These are phyloP conservation scores for Schizonepeta tenuifolia DNA, from an alignment of 257 asterid species.

Conservation along the genomic window DNA sequence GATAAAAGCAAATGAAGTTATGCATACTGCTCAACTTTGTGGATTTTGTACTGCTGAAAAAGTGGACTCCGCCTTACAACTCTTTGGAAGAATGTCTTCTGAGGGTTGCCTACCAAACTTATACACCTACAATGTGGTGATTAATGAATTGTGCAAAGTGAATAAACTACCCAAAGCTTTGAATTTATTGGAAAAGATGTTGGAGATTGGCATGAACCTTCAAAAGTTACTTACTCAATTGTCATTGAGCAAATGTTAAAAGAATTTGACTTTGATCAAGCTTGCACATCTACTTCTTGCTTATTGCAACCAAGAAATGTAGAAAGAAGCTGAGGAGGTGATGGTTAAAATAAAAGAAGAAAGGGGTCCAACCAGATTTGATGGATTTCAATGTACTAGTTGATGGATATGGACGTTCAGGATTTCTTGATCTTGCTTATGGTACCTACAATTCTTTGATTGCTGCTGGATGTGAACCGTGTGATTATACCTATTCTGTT, in stretches of 20 bases:
- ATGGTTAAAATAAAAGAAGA: constrained; percentile 58
- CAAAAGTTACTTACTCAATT: constrained; percentile 58
- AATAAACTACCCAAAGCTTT: constrained; percentile 56
- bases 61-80: constrained; percentile 50
- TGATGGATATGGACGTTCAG: constrained; percentile 76
- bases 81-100: constrained; percentile 57
- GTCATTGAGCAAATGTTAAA: constrained; percentile 65
- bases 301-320: constrained; percentile 71
- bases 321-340: constrained; percentile 70
- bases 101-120: constrained; percentile 59
- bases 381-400: constrained; percentile 65
- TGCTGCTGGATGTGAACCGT: constrained; percentile 66
- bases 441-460: constrained; percentile 59
- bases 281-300: constrained; percentile 63
- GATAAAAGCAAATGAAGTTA: constrained; percentile 50
- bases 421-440: constrained; percentile 57
- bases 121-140: constrained; percentile 63
- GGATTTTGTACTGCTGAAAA: constrained; percentile 64
- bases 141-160: constrained; percentile 64
- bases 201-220: constrained; percentile 55
- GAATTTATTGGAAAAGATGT: constrained; percentile 55
- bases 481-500: constrained; percentile 63
- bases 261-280: constrained; percentile 62
- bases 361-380: constrained; percentile 61
- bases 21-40: constrained; percentile 60